Evolutionary conservation across 2,329 filamentous ascomycete species (phyloP).

Genomic region (Pseudogymnoascus sp.): DNA sequence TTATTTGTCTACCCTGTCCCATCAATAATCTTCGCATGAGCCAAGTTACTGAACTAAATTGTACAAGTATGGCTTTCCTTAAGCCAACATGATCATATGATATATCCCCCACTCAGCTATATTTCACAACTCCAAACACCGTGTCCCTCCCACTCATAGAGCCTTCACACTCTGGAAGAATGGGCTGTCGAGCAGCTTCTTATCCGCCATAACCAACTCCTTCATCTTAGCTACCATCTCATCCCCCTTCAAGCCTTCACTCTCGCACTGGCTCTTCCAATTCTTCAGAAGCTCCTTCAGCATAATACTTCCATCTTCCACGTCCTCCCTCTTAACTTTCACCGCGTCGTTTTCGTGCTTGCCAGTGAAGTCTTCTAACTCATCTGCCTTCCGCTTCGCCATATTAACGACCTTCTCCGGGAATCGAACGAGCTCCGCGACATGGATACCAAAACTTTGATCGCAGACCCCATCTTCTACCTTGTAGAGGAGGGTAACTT

Average conservation of each 20-base stretch:
- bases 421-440: constrained; percentile 92
- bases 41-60: neutral
- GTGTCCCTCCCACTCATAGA: constrained; percentile 18
- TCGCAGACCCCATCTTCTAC: constrained; percentile 93
- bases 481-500: constrained; percentile 95
- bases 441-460: constrained; percentile 96
- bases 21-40: neutral
- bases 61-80: neutral
- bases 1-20: neutral
- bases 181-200: constrained; percentile 53
- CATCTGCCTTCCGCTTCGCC: constrained; percentile 98
- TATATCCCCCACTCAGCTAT: neutral
- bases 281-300: constrained; percentile 74
- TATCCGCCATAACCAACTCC: constrained; percentile 68
- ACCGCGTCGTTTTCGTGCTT: constrained; percentile 58
- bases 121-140: neutral
- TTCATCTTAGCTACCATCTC: constrained; percentile 73
- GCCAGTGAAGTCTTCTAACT: constrained; percentile 88
- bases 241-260: constrained; percentile 54
- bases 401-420: constrained; percentile 96
- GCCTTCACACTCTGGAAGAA: constrained; percentile 57
- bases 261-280: constrained; percentile 74
- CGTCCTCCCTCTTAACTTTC: constrained; percentile 71
- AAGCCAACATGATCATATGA: neutral
- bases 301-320: constrained; percentile 78